A percentile compares a stretch with the other conserved stretches of the same genome.
phyloP scores from a whole-genome alignment of 73 alveolate species.

The Symbiodinium pilosum region DNA sequence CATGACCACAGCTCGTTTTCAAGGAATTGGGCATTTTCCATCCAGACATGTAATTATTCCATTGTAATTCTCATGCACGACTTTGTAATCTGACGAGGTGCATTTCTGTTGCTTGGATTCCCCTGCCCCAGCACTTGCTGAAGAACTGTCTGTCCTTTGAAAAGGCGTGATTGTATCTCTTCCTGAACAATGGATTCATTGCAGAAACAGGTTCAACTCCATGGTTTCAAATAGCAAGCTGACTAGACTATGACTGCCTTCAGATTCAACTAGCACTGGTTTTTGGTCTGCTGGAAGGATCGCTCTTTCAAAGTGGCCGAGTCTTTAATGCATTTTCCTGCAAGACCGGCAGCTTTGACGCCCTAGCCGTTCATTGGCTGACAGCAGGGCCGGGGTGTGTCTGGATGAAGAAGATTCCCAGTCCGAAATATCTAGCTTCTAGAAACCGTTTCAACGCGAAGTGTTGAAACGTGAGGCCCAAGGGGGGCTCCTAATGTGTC shows the following conservation, averaged over 20 bases:
- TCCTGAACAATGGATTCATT: too few species aligned
- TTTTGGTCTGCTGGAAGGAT: too few species aligned
- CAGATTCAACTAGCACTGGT: too few species aligned
- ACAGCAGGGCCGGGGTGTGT: background rate
- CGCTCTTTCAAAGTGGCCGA: background rate
- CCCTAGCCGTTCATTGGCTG: background rate
- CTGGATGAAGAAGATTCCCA: background rate
- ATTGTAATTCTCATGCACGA: too few species aligned
- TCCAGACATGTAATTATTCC: background rate
- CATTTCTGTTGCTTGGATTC: too few species aligned
- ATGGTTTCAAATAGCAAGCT: too few species aligned
- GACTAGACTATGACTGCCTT: too few species aligned
- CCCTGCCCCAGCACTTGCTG: too few species aligned
- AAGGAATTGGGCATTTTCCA: background rate
- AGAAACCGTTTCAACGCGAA: background rate
- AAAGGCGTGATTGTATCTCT: too few species aligned
- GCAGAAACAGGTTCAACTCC: too few species aligned
- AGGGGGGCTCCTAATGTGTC: background rate
- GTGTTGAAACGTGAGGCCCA: background rate
- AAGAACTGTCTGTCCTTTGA: too few species aligned
- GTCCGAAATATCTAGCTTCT: background rate
- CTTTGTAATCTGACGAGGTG: too few species aligned
- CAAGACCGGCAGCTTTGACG: conserved; percentile 8
- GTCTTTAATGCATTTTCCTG: background rate
- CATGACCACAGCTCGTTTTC: background rate